Conservation (phyloP, 106 monocot species). For the Hemerocallis citrina region DNA sequence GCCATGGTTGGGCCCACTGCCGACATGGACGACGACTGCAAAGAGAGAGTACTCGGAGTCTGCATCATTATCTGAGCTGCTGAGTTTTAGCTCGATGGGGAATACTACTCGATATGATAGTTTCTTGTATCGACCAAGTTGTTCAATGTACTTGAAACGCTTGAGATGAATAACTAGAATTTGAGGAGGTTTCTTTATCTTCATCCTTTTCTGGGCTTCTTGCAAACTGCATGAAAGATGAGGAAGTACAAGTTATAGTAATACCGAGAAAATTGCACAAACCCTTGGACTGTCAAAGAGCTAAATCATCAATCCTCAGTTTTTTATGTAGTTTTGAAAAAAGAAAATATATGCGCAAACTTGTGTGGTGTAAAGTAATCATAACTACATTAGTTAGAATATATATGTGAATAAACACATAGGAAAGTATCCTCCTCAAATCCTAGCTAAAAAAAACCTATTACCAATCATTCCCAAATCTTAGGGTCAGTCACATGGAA, state of each 20-base stretch:
- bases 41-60: constrained; percentile 18
- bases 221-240: constrained; percentile 15
- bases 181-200: constrained; percentile 20
- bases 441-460: too few species aligned
- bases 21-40: constrained; percentile 18
- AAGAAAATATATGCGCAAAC: too few species aligned
- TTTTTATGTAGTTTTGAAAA: too few species aligned
- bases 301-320: too few species aligned
- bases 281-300: too few species aligned
- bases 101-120: constrained; percentile 16
- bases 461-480: too few species aligned
- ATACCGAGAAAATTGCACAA: too few species aligned
- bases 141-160: constrained; percentile 24
- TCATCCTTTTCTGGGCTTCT: constrained; percentile 22
- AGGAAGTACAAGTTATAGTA: background rate
- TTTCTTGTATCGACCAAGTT: constrained; percentile 15
- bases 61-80: constrained; percentile 1
- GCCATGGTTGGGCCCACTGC: constrained; percentile 16
- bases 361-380: too few species aligned
- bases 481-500: too few species aligned
- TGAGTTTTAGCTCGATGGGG: constrained; percentile 18
- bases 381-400: too few species aligned
- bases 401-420: too few species aligned
- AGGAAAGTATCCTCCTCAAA: too few species aligned
- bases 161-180: constrained; percentile 22